Evolutionary conservation across 352 stramenopile species (phyloP).

Genomic region (Peronosclerospora sorghi): DNA sequence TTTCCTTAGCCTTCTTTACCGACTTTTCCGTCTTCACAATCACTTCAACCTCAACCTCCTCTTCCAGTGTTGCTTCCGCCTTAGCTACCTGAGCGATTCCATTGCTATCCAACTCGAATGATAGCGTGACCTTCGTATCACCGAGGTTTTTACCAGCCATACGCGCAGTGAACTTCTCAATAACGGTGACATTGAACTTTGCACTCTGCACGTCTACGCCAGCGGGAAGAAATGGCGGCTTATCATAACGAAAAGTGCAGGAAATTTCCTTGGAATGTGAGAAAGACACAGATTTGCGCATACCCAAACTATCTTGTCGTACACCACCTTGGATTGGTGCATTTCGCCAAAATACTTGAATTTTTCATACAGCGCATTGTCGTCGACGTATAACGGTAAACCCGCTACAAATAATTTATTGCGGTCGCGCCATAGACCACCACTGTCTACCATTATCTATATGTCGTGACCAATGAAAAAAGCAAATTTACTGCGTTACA

Average conservation of each 20-base stretch:
- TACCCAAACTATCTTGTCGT: conserved; percentile 75
- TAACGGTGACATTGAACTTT: conserved; percentile 88
- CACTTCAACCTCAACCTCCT: conserved; percentile 66
- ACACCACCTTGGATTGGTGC: too few relatives aligned
- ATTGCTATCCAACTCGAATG: too few relatives aligned
- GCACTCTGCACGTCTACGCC: conserved; percentile 67
- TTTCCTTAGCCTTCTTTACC: conserved; percentile 32
- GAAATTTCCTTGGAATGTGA: too few relatives aligned
- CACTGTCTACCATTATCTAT: too few relatives aligned
- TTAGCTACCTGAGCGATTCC: conserved; percentile 88
- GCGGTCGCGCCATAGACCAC: too few relatives aligned
- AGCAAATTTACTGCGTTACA: too few relatives aligned
- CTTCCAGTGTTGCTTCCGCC: conserved; percentile 87
- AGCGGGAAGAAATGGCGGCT: conserved; percentile 64
- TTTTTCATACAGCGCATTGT: too few relatives aligned
- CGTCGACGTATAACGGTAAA: too few relatives aligned
- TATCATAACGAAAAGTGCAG: conserved; percentile 89
- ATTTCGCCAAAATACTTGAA: too few relatives aligned
- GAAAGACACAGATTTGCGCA: conserved; percentile 94
- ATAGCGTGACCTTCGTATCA: conserved; percentile 89
- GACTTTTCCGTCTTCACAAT: conserved; percentile 56
- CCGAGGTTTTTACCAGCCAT: conserved; percentile 84
- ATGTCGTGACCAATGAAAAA: too few relatives aligned
- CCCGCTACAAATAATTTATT: too few relatives aligned
- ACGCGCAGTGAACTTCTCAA: too few relatives aligned